Percentiles rank a stretch among this genome's conserved stretches.
Conservation (phyloP, 805 yeast species). For the Lipomyces yamadae region DNA sequence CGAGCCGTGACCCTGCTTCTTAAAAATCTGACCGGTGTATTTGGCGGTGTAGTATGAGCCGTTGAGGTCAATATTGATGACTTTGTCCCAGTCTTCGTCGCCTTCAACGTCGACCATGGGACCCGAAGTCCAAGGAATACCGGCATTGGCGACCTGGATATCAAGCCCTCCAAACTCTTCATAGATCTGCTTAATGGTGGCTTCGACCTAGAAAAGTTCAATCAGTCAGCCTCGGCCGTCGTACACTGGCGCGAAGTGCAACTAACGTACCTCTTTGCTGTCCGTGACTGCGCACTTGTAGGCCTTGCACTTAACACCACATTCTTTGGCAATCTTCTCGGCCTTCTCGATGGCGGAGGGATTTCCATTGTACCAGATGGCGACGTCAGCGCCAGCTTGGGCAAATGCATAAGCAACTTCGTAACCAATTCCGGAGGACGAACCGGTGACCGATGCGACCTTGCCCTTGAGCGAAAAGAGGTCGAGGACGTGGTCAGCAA, state of each 20-base stretch:
- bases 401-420: slow-evolving; percentile 56
- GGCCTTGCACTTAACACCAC: slow-evolving; percentile 66
- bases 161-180: slow-evolving; percentile 80
- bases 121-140: slow-evolving; percentile 79
- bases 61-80: slow-evolving; percentile 75
- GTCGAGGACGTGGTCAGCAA: slow-evolving; percentile 61
- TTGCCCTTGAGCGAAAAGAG: slow-evolving; percentile 68
- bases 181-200: slow-evolving; percentile 56
- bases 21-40: slow-evolving; percentile 73
- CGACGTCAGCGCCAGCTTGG: slow-evolving; percentile 74
- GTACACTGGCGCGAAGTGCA: too few species aligned
- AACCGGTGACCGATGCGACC: slow-evolving; percentile 55
- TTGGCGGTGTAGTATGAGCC: slow-evolving; percentile 80
- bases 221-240: not conserved
- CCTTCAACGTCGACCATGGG: slow-evolving; percentile 56
- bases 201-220: slow-evolving; percentile 48
- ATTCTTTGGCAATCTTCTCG: slow-evolving; percentile 56
- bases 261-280: slow-evolving; percentile 44
- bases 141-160: slow-evolving; percentile 87
- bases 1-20: slow-evolving; percentile 74
- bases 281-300: slow-evolving; percentile 64
- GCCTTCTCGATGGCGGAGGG: slow-evolving; percentile 67
- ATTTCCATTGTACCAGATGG: slow-evolving; percentile 66
- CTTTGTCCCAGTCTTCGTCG: slow-evolving; percentile 65
- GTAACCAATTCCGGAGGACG: slow-evolving; percentile 59